A percentile compares a stretch with the other conserved stretches of the same genome.
These are phyloP conservation scores for Peltaster fructicola DNA, from an alignment of 2,329 filamentous ascomycete species.

Conservation along the genomic window DNA sequence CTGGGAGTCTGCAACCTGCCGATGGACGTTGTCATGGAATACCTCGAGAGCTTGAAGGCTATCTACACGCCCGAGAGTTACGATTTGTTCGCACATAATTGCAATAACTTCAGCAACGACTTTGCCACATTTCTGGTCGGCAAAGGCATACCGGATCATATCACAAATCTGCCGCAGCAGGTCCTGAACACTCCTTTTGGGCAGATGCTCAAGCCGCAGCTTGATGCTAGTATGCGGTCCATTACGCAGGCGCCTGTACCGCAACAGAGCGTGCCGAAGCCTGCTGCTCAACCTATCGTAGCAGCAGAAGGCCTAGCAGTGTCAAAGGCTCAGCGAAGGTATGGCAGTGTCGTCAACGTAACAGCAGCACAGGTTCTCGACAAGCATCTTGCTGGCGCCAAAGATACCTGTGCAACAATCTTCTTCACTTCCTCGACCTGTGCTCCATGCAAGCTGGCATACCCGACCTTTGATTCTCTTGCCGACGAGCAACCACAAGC, in stretches of 20 bases:
- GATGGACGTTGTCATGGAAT: constrained; percentile 68
- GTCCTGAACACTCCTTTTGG: constrained; percentile 79
- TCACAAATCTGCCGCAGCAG: constrained; percentile 65
- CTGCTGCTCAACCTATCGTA: constrained; percentile 1
- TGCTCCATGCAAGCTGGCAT: constrained; percentile 64
- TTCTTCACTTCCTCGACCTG: constrained; percentile 90
- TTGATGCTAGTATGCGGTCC: constrained; percentile 45
- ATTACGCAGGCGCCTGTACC: constrained; percentile 41
- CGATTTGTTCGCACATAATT: constrained; percentile 79
- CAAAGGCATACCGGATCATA: constrained; percentile 72
- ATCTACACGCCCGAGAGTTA: constrained; percentile 71
- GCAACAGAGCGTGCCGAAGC: constrained; percentile 13
- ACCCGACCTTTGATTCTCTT: constrained; percentile 65
- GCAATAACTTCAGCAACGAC: constrained; percentile 94
- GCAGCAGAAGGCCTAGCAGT: constrained; percentile 1
- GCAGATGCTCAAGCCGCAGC: constrained; percentile 66
- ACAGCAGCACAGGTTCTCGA: constrained; percentile 43
- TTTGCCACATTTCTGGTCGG: constrained; percentile 79
- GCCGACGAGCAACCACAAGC: constrained; percentile 54
- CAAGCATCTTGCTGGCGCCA: constrained; percentile 39
- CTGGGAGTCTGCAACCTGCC: constrained; percentile 64
- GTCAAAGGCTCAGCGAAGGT: constrained; percentile 3
- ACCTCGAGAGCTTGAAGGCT: constrained; percentile 63
- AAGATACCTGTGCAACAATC: constrained; percentile 54
- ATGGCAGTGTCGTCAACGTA: constrained; percentile 42